Percentiles rank a stretch among this genome's conserved stretches.
Conservation (phyloP, 2,329 filamentous ascomycete genomes). For the Colletotrichum sp. region DNA sequence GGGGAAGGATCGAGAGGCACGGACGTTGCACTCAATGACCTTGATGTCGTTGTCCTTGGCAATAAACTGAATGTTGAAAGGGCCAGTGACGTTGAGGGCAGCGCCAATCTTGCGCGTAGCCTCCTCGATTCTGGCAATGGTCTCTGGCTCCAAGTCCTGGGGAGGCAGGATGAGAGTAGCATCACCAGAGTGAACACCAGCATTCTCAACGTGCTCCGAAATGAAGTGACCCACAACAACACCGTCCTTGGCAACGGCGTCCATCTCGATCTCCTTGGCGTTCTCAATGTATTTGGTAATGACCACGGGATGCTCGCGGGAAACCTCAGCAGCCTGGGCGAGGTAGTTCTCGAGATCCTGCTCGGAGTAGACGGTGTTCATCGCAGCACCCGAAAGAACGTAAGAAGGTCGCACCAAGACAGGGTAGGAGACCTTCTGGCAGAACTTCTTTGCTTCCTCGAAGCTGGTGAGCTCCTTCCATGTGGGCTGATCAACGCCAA, state of each 20-base stretch:
- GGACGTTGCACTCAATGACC: constrained; percentile 98
- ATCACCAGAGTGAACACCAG: constrained; percentile 97
- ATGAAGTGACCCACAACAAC: constrained; percentile 94
- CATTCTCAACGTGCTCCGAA: constrained; percentile 98
- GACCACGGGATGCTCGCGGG: constrained; percentile 93
- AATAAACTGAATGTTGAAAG: constrained; percentile 99
- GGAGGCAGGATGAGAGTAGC: constrained; percentile 94
- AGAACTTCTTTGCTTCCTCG: constrained; percentile 87
- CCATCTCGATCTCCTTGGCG: constrained; percentile 99
- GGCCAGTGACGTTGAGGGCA: constrained; percentile 93
- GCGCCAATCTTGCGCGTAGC: constrained; percentile 94
- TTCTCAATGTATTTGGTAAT: constrained; percentile 99
- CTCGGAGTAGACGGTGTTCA: constrained; percentile 99
- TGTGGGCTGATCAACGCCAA: constrained; percentile 92
- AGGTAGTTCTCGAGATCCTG: constrained; percentile 89
- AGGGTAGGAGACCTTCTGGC: constrained; percentile 86
- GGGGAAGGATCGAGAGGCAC: constrained; percentile 94
- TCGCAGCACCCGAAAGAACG: constrained; percentile 93
- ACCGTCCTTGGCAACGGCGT: constrained; percentile 91
- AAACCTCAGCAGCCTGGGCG: constrained; percentile 90
- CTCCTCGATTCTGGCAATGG: constrained; percentile 89
- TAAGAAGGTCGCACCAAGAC: constrained; percentile 96
- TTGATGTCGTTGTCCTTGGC: constrained; percentile 99
- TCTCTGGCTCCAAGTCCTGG: constrained; percentile 88
- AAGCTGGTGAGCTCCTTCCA: constrained; percentile 99